Conservation (phyloP, 345 rosid genomes). For the Stellera chamaejasme region DNA sequence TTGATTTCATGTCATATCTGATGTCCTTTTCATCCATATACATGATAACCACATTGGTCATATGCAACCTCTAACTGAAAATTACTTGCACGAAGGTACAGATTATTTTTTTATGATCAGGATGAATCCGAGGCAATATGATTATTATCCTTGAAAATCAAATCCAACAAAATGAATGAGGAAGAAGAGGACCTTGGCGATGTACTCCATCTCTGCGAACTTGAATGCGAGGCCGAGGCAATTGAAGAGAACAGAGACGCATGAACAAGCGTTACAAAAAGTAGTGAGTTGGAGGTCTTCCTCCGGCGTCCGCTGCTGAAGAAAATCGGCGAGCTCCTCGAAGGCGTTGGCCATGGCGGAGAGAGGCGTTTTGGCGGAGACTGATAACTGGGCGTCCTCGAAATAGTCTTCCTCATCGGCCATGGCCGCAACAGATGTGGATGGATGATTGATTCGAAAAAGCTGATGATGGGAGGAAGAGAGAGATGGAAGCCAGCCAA, state of each 20-base stretch:
- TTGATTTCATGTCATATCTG: background rate
- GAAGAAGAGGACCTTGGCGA: constrained; percentile 43
- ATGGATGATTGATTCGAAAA: too few relatives aligned
- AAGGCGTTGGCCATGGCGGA: constrained; percentile 51
- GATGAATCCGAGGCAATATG: too few relatives aligned
- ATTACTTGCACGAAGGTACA: too few relatives aligned
- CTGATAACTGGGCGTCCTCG: constrained; percentile 13
- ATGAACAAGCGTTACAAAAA: constrained; percentile 57
- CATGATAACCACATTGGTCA: too few relatives aligned
- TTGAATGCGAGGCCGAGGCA: constrained; percentile 87
- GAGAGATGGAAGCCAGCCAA: too few relatives aligned
- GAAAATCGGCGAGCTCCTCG: constrained; percentile 35
- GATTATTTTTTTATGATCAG: too few relatives aligned
- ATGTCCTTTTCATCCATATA: too few relatives aligned
- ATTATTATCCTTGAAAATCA: too few relatives aligned
- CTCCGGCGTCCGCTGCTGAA: constrained; percentile 18
- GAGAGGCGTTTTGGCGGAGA: constrained; percentile 23
- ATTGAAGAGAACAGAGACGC: constrained; percentile 59
- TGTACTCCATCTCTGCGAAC: constrained; percentile 79
- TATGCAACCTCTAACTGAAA: too few relatives aligned
- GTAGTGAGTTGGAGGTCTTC: constrained; percentile 35
- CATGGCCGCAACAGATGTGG: background rate
- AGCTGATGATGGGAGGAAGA: too few relatives aligned
- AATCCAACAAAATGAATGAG: too few relatives aligned
- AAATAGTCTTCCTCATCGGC: constrained; percentile 15